Base-by-base conservation (phyloP, 2,329 filamentous ascomycete species). In the Colletotrichum viniferum region DNA sequence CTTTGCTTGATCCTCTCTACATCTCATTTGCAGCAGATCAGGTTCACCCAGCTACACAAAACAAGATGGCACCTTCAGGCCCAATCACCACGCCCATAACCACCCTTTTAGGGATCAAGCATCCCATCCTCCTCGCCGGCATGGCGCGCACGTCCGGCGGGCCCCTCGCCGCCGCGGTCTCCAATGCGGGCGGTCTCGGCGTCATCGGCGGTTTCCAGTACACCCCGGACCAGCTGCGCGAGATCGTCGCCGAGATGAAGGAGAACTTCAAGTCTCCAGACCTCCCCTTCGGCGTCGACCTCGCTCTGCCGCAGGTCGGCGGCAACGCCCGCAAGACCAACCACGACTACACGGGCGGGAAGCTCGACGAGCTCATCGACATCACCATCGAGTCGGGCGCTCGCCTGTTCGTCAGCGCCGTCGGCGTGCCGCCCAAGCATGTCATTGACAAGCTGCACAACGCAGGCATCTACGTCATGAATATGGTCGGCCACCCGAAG, bases 401-500 rank as follows among this genome's bases (percentile, higher is more conserved):
- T 9, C 92, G 89, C 81, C 86, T 98, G 64, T 98, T 98, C 82
- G 95, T 98, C 56, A 92, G 90, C 68, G 96, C 96, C 2, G 96
- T 98, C 0, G 96, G 96, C 10, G 94, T 98, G 26, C 96, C 96
- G 18, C 95, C 96, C 0, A 87, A 87, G 61, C 84, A 87, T 73
- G 91, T 96, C 6, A 94, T 98, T 73, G 92, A 95, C 79, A 87
- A 92, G 61, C 88, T 98, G 60, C 96, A 98, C 81, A 88, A 89
- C 10, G 93, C 94, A 0, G 94, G 94, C 0, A 94, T 98, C 55
- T 82, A 97, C 74, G 89, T 98, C 43, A 98, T 98, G 96, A 98
- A 98, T 84, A 98, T 98, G 96, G 96, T 98, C 24, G 96, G 96
- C 0, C 94, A 96, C 80, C 96, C 96, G 3, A 95, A 94, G 83